Evolutionary conservation across 495 filamentous ascomycete genomes (phyloP), one percentile per base, ranked within the genome.

Genomic region (Aspergillus baeticus): DNA sequence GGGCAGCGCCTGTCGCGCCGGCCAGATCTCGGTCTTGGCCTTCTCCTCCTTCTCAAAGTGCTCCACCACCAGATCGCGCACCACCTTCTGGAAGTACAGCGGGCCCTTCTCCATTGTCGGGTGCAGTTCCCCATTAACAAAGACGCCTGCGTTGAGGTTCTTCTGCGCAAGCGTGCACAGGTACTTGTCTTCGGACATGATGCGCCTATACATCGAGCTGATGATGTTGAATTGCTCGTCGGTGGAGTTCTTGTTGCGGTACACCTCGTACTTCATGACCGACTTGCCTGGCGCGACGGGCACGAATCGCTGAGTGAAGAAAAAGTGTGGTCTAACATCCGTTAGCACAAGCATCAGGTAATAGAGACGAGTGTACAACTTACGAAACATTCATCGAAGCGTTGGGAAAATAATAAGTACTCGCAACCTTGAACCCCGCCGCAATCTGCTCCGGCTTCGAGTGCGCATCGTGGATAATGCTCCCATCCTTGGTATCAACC

Each of bases 321-420:
- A 78, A 58, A 73, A 77, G 54, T 79, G 63, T 0, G 71, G 68
- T 1, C 72, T 77, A 43, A 5, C 35, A 50, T 37, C 8, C 26
- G 39, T 39, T 46, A 26, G 26, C 8, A 10, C n/a, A 6, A 4
- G 44, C 26, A 21, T 35, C 21, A 13, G 11, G 38, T 55, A 66
- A 50, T 35, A 57, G 18, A 22, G 20, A 18, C 20, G 11, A 22
- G 23, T 5, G 6, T 8, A 22, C 13, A 43, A 71, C 77, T 75
- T 69, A 79, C 75, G 71, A 73, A 44, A 75, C 68, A 34, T 65
- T 77, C 67, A 77, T 72, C 1, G 69, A 70, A 21, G 70, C 67
- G 44, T 76, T 80, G 11, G 77, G 76, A 52, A 74, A 79, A 59
- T 72, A 80, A 59, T 73, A 79, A 6, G 69, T 78, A 52, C 59